Evolutionary conservation across 1,284 basidiomycete species (phyloP).

Genomic region (Papiliotrema nemorosa): DNA sequence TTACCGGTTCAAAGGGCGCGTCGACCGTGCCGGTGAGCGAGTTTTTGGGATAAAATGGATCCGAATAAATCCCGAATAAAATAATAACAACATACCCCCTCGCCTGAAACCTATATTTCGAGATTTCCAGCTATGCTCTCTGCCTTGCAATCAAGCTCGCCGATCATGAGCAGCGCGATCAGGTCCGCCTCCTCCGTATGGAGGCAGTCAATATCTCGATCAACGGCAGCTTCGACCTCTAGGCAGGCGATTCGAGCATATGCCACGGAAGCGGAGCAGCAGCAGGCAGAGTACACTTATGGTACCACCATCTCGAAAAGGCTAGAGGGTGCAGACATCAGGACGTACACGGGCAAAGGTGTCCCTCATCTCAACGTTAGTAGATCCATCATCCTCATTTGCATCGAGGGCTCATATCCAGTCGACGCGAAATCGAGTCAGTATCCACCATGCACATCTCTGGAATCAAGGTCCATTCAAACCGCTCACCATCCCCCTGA

Average conservation of each 20-base stretch:
- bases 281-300: background rate
- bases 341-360: constrained; percentile 4
- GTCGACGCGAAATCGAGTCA: constrained; percentile 79
- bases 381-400: background rate
- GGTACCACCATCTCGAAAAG: background rate
- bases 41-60: constrained; percentile 1
- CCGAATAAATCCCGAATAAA: background rate
- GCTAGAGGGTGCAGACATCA: background rate
- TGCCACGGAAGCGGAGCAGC: constrained; percentile 14
- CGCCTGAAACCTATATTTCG: too few relatives aligned
- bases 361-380: constrained; percentile 6
- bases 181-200: constrained; percentile 12
- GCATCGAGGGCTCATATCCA: constrained; percentile 10
- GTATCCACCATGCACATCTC: constrained; percentile 75
- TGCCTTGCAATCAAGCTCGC: too few relatives aligned
- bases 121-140: too few relatives aligned
- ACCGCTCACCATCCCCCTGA: constrained; percentile 75
- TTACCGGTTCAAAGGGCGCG: background rate
- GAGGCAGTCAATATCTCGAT: constrained; percentile 14
- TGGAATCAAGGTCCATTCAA: constrained; percentile 76
- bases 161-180: background rate
- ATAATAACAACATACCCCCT: background rate
- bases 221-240: constrained; percentile 23
- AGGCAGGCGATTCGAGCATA: constrained; percentile 13
- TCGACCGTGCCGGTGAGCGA: background rate